Evolutionary conservation across 441 rosid species (phyloP).

Genomic region (Populus trichocarpa): DNA sequence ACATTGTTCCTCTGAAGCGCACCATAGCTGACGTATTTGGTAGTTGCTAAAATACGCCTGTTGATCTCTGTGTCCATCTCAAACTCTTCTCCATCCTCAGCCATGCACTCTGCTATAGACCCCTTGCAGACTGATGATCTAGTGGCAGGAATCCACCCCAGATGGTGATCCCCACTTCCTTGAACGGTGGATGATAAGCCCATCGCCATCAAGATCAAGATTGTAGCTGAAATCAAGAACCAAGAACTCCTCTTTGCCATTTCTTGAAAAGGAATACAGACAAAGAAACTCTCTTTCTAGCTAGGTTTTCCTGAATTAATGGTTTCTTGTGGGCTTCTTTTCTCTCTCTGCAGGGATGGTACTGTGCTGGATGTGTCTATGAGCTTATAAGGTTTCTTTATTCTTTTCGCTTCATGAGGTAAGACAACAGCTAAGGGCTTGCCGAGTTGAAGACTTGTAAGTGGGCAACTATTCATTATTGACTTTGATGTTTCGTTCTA

Average conservation of each 20-base stretch:
- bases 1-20: constrained; percentile 83
- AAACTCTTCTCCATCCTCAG: too few species aligned
- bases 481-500: constrained; percentile 15
- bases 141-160: too few species aligned
- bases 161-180: too few species aligned
- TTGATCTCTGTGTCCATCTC: constrained; percentile 47
- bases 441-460: constrained; percentile 19
- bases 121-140: too few species aligned
- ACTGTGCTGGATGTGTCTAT: not conserved
- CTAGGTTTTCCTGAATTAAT: not conserved
- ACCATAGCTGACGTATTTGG: constrained; percentile 76
- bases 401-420: constrained; percentile 6
- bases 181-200: too few species aligned
- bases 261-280: not conserved
- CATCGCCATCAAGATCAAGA: too few species aligned
- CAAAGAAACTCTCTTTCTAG: not conserved
- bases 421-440: constrained; percentile 14
- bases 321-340: too few species aligned
- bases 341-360: not conserved
- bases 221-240: constrained; percentile 22
- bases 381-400: not conserved
- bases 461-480: not conserved
- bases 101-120: too few species aligned
- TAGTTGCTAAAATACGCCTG: constrained; percentile 72
- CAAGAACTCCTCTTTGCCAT: constrained; percentile 30